Evolutionary conservation across 2,329 filamentous ascomycete genomes (phyloP).

Genomic region (Penicillium sp.): DNA sequence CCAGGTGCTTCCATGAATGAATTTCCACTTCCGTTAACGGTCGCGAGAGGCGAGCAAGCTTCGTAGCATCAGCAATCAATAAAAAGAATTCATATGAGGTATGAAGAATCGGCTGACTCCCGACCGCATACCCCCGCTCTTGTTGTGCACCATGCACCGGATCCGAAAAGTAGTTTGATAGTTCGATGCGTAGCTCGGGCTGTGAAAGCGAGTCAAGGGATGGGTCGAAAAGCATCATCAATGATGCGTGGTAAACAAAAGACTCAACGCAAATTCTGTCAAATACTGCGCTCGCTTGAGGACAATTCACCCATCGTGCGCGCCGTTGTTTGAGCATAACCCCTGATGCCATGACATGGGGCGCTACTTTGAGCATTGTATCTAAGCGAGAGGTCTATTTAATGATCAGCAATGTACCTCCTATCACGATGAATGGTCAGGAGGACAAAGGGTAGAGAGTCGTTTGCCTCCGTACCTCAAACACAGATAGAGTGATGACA

Average conservation of each 20-base stretch:
- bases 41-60: conserved; percentile 6
- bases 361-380: conserved; percentile 6
- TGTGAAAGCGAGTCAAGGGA: conserved; percentile 11
- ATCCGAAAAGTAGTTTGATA: conserved; percentile 12
- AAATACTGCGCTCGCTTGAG: conserved; percentile 10
- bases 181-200: not conserved
- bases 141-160: not conserved
- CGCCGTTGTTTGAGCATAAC: conserved; percentile 7
- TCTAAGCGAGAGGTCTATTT: conserved; percentile 12
- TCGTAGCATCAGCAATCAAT: conserved; percentile 13
- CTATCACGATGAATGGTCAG: not conserved
- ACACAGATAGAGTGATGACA: conserved; percentile 12
- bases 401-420: not conserved
- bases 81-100: conserved; percentile 14
- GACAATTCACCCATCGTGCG: not conserved
- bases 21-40: not conserved
- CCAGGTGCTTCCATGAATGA: not conserved
- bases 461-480: conserved; percentile 9
- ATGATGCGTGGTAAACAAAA: conserved; percentile 18
- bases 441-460: no score
- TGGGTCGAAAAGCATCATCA: conserved; percentile 19
- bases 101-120: conserved; percentile 14
- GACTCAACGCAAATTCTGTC: conserved; percentile 20
- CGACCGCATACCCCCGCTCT: not conserved
- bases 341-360: conserved; percentile 13